Base-by-base conservation (phyloP, 495 filamentous ascomycete species). In the Extremus antarcticus region DNA sequence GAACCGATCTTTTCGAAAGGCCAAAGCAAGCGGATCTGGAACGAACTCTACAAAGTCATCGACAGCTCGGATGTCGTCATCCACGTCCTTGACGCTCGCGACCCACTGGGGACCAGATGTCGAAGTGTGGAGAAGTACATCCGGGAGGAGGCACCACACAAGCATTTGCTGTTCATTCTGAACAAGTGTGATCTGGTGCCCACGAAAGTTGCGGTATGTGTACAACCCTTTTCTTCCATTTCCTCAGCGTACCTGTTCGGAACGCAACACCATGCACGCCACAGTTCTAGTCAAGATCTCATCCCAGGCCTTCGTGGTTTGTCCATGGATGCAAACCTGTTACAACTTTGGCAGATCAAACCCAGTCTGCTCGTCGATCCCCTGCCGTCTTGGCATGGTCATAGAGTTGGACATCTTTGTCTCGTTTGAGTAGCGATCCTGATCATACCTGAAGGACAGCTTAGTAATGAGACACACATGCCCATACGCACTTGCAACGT, bases 391-490 rank as follows among this genome's bases (percentile, higher is more conserved):
- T 97, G 92, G 81, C 73, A 73, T 66, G 70, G 74, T 72, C 70
- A 57, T 71, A 70, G 73, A 73, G 25, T 43, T 24, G 8, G 39
- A 43, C 17, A 25, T 19, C 11, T 25, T 20, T 84, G 79, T 78
- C 77, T 82, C 83, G 82, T 85, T 82, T 85, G 88, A 95, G 89
- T 94, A 89, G 90, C 94, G 81, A 70, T 75, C 79, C 50, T 51
- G 78, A 64, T 64, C 73, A 70, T 68, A 58, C 71, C 74, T 91
- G 81, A 83, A 76, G 77, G 78, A 80, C 73, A 85, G 95, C 92
- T 94, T 97, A 98, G 91, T 95, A 84, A 86, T 84, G 88, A 86
- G 84, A 85, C 90, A 94, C 80, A 98, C 91, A 98, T 86, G 62
- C 59, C 53, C 32, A 41, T 53, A 35, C 47, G 35, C 4, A 50